phyloP scores from a whole-genome alignment of 1,284 basidiomycete species.

The Ceratobasidium sp. region DNA sequence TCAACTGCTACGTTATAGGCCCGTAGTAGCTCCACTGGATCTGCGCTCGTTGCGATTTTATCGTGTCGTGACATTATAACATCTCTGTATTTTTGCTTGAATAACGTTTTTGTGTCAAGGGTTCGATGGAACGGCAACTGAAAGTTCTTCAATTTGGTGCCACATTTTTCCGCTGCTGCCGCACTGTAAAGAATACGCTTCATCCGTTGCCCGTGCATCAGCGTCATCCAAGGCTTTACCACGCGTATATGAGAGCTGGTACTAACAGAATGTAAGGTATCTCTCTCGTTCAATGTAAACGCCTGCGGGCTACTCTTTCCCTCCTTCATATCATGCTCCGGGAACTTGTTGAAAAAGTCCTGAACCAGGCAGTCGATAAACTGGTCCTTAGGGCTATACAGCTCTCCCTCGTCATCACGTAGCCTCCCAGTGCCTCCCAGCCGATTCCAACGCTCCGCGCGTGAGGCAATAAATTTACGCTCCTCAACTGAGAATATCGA shows the following conservation, averaged over 20 bases:
- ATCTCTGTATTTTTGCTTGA: not conserved
- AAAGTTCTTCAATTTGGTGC: too few relatives aligned
- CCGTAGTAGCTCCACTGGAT: not conserved
- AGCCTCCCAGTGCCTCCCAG: not conserved
- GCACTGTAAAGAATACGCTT: not conserved
- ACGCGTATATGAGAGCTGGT: too few relatives aligned
- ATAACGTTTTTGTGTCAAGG: too few relatives aligned
- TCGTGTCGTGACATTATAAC: not conserved
- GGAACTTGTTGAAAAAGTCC: not conserved
- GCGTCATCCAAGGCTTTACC: too few relatives aligned
- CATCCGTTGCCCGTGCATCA: too few relatives aligned
- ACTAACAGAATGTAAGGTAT: too few relatives aligned
- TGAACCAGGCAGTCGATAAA: not conserved
- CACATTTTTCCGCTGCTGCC: not conserved
- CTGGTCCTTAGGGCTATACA: not conserved
- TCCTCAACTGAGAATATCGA: not conserved
- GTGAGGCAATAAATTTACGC: not conserved
- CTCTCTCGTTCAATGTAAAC: too few relatives aligned
- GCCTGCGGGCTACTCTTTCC: too few relatives aligned
- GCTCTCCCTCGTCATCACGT: not conserved
- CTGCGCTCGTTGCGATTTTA: not conserved
- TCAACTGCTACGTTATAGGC: conserved; percentile 3
- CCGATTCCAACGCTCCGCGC: not conserved
- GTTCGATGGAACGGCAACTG: too few relatives aligned
- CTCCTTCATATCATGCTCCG: not conserved